These are phyloP conservation scores for Phytomonas serpens DNA, from an alignment of 208 protist genomes.

Conservation along the genomic window DNA sequence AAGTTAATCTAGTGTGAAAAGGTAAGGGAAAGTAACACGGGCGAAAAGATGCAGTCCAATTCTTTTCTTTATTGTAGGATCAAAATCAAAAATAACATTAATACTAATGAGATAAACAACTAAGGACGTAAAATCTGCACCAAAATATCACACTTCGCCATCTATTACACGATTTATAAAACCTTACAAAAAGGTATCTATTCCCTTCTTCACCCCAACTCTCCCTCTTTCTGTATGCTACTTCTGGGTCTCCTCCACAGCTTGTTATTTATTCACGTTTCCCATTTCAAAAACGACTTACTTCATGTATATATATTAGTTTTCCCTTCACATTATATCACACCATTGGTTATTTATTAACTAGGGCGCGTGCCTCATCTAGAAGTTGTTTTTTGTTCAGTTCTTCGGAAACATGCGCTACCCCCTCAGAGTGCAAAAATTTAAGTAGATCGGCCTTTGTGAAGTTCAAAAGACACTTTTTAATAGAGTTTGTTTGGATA, in stretches of 20 bases:
- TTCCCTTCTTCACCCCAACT: not conserved
- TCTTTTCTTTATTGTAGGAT: not conserved
- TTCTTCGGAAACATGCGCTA: slow-evolving; percentile 13
- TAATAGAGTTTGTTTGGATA: slow-evolving; percentile 35
- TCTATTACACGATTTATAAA: not conserved
- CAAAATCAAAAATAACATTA: slow-evolving; percentile 7
- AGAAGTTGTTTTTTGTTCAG: slow-evolving; percentile 52
- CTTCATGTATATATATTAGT: not conserved
- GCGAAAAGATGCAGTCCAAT: slow-evolving; percentile 2
- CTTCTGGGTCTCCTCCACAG: too few species aligned
- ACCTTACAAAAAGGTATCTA: not conserved
- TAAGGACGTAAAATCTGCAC: not conserved
- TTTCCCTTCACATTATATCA: not conserved
- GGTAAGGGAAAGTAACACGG: slow-evolving; percentile 6
- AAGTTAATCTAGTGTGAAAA: not conserved
- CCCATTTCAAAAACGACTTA: not conserved
- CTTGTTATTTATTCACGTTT: not conserved
- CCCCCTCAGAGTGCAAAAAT: slow-evolving; percentile 31
- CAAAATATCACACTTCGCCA: not conserved
- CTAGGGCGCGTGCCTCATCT: slow-evolving; percentile 30
- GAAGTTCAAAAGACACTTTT: slow-evolving; percentile 22
- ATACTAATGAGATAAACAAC: slow-evolving; percentile 3
- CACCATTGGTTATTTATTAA: slow-evolving; percentile 13
- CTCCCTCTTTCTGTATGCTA: too few species aligned
- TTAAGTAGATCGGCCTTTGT: slow-evolving; percentile 27